Conservation (phyloP, 1,284 basidiomycete species). For the Naganishia liquefaciens region DNA sequence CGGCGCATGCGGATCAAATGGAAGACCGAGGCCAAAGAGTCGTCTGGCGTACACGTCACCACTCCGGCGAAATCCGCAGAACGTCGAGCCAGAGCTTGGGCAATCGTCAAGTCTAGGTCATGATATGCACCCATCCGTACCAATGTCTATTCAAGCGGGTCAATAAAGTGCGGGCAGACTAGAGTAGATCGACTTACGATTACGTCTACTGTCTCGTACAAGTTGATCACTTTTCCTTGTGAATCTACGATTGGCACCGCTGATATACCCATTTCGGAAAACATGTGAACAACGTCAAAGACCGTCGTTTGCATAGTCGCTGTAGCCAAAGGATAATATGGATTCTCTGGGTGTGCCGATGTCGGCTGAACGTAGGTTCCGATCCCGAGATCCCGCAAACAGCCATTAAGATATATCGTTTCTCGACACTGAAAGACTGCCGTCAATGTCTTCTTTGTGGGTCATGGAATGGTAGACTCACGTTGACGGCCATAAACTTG, state of each 20-base stretch:
- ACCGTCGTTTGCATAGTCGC: constrained; percentile 90
- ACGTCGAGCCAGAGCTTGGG: constrained; percentile 86
- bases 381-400: constrained; percentile 83
- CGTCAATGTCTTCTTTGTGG: background rate
- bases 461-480: constrained; percentile 55
- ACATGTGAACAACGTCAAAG: constrained; percentile 98
- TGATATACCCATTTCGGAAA: constrained; percentile 91
- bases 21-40: constrained; percentile 89
- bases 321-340: constrained; percentile 86
- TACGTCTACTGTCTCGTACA: constrained; percentile 99
- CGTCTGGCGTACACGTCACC: constrained; percentile 89
- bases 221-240: constrained; percentile 88
- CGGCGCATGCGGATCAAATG: constrained; percentile 89
- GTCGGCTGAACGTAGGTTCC: constrained; percentile 75
- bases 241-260: constrained; percentile 96
- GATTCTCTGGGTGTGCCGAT: constrained; percentile 57
- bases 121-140: constrained; percentile 94
- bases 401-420: constrained; percentile 51
- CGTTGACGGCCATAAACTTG: constrained; percentile 98
- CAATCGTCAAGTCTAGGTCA: constrained; percentile 90
- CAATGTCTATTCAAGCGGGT: constrained; percentile 66
- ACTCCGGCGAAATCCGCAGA: constrained; percentile 93
- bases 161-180: background rate
- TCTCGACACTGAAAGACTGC: constrained; percentile 38
- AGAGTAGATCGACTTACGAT: constrained; percentile 67